Evolutionary conservation across 768 basidiomycete species (phyloP).

Genomic region (Xerocomus brunneocitrinus): DNA sequence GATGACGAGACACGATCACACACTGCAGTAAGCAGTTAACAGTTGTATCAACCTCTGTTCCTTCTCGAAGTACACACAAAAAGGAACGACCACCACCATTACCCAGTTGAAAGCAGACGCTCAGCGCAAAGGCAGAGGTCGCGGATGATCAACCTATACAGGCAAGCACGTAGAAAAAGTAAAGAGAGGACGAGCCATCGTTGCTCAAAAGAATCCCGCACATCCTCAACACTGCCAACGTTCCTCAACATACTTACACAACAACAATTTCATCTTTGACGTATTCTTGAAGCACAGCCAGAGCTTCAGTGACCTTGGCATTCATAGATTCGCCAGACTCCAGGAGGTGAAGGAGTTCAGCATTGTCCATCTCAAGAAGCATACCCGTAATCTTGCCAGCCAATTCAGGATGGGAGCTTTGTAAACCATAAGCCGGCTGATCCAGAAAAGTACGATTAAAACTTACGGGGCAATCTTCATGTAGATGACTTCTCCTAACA

Average conservation of each 20-base stretch:
- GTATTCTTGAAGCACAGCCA: conserved; percentile 85
- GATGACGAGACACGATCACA: too few species aligned
- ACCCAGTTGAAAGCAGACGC: conserved; percentile 35
- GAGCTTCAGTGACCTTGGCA: conserved; percentile 88
- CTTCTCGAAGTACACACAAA: conserved; percentile 47
- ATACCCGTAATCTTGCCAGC: conserved; percentile 99
- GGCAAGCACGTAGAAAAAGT: conserved; percentile 35
- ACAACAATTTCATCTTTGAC: conserved; percentile 37
- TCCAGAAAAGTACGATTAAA: neutral
- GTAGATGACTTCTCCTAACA: conserved; percentile 96
- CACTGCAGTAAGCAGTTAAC: conserved; percentile 27
- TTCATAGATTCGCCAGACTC: conserved; percentile 79
- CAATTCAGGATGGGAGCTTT: conserved; percentile 80
- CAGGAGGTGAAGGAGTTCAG: conserved; percentile 85
- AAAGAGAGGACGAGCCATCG: conserved; percentile 47
- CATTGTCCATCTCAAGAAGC: conserved; percentile 98
- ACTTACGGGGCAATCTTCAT: conserved; percentile 80
- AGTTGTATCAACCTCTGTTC: conserved; percentile 59
- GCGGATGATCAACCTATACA: conserved; percentile 33
- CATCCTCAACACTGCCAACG: conserved; percentile 8
- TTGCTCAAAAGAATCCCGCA: conserved; percentile 33
- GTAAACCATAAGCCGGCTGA: conserved; percentile 8
- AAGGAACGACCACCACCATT: conserved; percentile 52
- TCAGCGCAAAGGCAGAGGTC: conserved; percentile 37
- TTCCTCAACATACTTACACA: conserved; percentile 4